Evolutionary conservation across 2,329 filamentous ascomycete species (phyloP).

Genomic region (Aureobasidium sp.): DNA sequence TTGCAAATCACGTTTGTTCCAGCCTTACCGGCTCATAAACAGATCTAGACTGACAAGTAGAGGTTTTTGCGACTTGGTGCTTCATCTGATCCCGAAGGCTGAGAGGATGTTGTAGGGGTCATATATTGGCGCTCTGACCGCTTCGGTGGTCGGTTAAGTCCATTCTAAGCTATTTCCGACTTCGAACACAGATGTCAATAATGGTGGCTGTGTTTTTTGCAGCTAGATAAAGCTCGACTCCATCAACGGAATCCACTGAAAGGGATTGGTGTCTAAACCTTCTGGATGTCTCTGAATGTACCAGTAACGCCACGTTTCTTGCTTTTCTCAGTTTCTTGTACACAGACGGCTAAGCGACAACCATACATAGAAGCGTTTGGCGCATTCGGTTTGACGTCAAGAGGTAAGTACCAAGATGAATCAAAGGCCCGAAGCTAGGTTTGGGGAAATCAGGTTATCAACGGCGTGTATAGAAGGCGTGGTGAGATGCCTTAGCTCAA

Average conservation of each 20-base stretch:
- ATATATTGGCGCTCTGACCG: neutral
- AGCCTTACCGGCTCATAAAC: neutral
- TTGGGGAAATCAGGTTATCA: neutral
- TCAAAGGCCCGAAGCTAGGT: neutral
- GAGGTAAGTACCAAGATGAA: neutral
- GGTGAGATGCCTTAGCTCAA: slow-evolving; percentile 1
- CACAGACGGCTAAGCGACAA: neutral
- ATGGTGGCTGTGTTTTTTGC: neutral
- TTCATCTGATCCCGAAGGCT: neutral
- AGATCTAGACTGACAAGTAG: neutral
- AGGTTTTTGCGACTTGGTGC: neutral
- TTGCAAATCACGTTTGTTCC: neutral
- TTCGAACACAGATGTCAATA: neutral
- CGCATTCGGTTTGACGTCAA: neutral
- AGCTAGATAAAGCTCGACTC: neutral
- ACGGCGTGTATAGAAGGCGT: neutral
- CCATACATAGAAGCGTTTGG: neutral
- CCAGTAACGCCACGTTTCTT: neutral
- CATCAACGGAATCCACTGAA: neutral
- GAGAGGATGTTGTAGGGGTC: neutral
- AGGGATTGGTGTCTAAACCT: neutral
- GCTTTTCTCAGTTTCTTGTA: neutral
- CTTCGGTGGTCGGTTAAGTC: neutral
- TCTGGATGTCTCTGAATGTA: neutral
- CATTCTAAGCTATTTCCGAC: neutral